Base-by-base conservation (phyloP, 1,284 basidiomycete genomes). In the Sporisorium iseilematis-ciliati region DNA sequence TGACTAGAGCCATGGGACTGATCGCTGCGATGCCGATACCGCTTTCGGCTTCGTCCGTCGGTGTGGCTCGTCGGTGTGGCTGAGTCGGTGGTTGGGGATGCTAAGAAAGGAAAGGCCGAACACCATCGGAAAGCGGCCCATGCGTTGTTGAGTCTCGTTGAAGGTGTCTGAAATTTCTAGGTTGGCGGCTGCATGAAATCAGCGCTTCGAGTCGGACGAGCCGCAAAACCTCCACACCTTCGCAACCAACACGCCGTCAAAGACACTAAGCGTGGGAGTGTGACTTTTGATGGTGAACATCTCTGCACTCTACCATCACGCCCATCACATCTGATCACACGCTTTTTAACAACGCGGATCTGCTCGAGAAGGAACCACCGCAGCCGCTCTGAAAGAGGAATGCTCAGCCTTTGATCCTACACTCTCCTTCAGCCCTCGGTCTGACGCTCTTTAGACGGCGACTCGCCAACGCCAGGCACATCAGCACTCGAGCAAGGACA, bases 181-280 rank as follows among this genome's bases (percentile, higher is more conserved):
- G 35, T 38, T 38, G 3, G 35, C 14, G 14, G 14, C 35, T 3
- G 35, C 35, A 11, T 14, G 35, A n/a, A 51, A 51, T 16, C 3
- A 21, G 20, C 21, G 25, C 11, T 29, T 29, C 26, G 40, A 31
- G 56, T 57, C 56, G 56, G 56, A 33, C 25, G 56, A 57, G 56
- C 56, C 56, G 56, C 23, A 16, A 48, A 48, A 57, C 56, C 56
- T 57, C 56, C 56, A 49, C 56, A 42, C 25, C 18, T 20, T 50
- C 31, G n/a, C 20, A 8, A 25, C 29, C 38, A 38, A 40, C 52
- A 7, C 38, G 35, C 35, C 35, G 29, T 14, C 35, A 18, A 42
- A 42, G n/a, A n/a, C n/a, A n/a, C n/a, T n/a, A n/a, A n/a, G n/a
- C n/a, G 51, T 11, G 38, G 29, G 29, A 21, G 41, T 43, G 42